phyloP scores from a whole-genome alignment of 805 yeast genomes.

The Yarrowia porcina region DNA sequence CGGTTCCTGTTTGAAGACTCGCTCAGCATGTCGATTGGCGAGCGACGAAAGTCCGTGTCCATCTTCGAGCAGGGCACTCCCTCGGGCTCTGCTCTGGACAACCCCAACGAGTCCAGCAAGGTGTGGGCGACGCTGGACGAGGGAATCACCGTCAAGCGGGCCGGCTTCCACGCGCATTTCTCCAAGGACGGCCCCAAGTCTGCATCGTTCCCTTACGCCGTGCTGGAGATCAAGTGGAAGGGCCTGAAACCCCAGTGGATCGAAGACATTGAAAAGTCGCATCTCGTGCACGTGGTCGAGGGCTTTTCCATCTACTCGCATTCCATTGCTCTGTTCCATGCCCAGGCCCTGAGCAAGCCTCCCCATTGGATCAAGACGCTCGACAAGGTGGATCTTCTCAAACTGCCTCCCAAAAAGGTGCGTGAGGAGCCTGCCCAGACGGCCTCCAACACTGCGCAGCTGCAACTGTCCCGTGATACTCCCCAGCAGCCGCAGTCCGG shows the following conservation, averaged over 20 bases:
- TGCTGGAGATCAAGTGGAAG: conserved; percentile 49
- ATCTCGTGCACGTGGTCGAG: conserved; percentile 49
- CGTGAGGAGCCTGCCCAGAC: background rate
- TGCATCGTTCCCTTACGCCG: conserved; percentile 47
- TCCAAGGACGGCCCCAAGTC: conserved; percentile 14
- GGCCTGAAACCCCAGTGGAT: conserved; percentile 42
- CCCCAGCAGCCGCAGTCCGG: background rate
- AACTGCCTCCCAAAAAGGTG: conserved; percentile 11
- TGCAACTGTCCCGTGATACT: background rate
- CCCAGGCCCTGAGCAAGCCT: conserved; percentile 36
- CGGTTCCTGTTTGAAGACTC: conserved; percentile 31
- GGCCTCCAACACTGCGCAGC: background rate
- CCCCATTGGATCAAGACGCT: conserved; percentile 45
- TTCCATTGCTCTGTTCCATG: conserved; percentile 37
- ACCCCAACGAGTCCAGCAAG: conserved; percentile 25
- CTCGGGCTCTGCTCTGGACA: background rate
- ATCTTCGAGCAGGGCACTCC: conserved; percentile 13
- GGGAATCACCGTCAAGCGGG: conserved; percentile 28
- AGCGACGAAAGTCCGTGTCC: conserved; percentile 3
- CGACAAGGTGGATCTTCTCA: conserved; percentile 45
- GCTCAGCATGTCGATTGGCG: conserved; percentile 18
- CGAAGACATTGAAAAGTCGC: conserved; percentile 45
- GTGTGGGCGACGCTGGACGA: conserved; percentile 43
- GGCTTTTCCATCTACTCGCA: conserved; percentile 41
- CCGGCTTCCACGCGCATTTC: background rate